phyloP scores from a whole-genome alignment of 371 early-diverging fungal species.

The Mortierella sp. region DNA sequence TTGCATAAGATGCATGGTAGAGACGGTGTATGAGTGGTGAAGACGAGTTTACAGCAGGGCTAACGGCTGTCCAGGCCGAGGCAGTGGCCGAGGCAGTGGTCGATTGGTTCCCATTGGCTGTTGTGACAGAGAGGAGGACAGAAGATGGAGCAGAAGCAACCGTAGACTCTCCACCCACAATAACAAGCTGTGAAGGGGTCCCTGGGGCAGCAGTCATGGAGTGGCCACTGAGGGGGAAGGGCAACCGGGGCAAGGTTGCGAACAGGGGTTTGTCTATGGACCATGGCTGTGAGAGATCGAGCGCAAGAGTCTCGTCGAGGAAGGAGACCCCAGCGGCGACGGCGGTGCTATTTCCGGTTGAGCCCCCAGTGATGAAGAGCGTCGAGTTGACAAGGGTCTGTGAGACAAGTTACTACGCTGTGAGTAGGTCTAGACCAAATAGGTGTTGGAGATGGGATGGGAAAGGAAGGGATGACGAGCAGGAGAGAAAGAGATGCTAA shows the following conservation, averaged over 20 bases:
- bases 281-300: constrained; percentile 38
- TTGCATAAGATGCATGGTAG: constrained; percentile 27
- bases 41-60: no score
- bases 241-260: constrained; percentile 17
- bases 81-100: background rate
- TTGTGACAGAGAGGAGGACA: constrained; percentile 16
- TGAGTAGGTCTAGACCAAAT: background rate
- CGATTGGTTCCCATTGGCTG: background rate
- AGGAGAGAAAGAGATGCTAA: background rate
- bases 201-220: constrained; percentile 29
- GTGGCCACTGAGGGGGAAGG: constrained; percentile 33
- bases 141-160: constrained; percentile 3
- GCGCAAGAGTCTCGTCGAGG: constrained; percentile 24
- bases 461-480: background rate
- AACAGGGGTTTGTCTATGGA: constrained; percentile 17
- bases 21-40: constrained; percentile 14
- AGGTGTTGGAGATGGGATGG: background rate
- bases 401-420: no score
- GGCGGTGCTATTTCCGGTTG: background rate
- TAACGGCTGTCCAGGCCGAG: no score
- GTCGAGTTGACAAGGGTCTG: constrained; percentile 27
- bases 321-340: constrained; percentile 3
- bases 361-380: constrained; percentile 34
- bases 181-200: constrained; percentile 13
- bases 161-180: constrained; percentile 32